These are phyloP conservation scores for Lentinula boryana DNA, from an alignment of 768 basidiomycete genomes.

Conservation along the genomic window DNA sequence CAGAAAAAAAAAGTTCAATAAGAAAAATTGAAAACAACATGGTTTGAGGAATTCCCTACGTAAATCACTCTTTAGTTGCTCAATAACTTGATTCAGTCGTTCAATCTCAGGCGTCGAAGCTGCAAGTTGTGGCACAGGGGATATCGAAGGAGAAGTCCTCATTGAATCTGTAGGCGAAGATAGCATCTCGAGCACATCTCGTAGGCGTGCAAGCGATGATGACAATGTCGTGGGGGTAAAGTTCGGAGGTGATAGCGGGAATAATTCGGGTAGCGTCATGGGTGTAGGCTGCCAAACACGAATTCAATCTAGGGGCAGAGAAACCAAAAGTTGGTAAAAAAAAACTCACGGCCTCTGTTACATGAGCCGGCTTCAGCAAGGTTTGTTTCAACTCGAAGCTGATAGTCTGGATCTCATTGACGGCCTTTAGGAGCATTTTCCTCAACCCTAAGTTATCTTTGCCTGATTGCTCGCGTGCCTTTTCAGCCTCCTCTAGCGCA, in stretches of 20 bases:
- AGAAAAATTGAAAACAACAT: not conserved
- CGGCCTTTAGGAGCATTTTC: conserved; percentile 50
- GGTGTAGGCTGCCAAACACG: not conserved
- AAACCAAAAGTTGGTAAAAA: conserved; percentile 5
- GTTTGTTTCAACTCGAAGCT: conserved; percentile 32
- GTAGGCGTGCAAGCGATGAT: conserved; percentile 36
- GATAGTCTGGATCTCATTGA: conserved; percentile 60
- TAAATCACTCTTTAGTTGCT: conserved; percentile 49
- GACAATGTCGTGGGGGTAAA: conserved; percentile 43
- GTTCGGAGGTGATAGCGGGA: conserved; percentile 47
- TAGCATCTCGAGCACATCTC: conserved; percentile 24
- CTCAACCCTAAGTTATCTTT: conserved; percentile 64
- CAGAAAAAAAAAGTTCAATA: conserved; percentile 10
- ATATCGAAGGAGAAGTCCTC: conserved; percentile 12
- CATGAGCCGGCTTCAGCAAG: conserved; percentile 29
- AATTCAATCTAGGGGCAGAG: conserved; percentile 7
- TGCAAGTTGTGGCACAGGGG: conserved; percentile 12
- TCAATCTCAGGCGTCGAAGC: conserved; percentile 37
- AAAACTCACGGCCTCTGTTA: conserved; percentile 43
- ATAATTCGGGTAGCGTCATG: conserved; percentile 42
- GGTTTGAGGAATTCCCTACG: conserved; percentile 30
- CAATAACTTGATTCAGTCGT: conserved; percentile 42
- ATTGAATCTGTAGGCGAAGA: conserved; percentile 18
- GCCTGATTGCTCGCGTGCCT: conserved; percentile 50
- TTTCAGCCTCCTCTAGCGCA: conserved; percentile 70